Evolutionary conservation across 139 green algal genomes (phyloP).

Genomic region (Gonium pectorale): DNA sequence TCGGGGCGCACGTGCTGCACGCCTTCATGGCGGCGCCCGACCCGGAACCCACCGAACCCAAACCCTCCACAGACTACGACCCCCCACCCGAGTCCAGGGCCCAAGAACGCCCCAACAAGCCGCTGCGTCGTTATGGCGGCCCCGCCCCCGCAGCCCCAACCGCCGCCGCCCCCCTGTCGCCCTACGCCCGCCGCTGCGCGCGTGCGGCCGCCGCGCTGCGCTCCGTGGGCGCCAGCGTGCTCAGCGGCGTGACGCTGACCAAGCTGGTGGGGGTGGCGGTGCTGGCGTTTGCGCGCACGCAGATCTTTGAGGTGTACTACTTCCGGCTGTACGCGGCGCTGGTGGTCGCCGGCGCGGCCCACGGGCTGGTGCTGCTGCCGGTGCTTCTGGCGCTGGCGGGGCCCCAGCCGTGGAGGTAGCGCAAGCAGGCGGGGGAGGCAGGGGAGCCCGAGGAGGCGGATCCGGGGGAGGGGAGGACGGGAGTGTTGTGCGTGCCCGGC

Average conservation of each 20-base stretch:
- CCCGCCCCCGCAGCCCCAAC: neutral
- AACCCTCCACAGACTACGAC: too few species aligned
- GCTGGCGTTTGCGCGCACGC: slow-evolving; percentile 80
- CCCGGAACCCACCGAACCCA: too few species aligned
- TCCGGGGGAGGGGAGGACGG: too few species aligned
- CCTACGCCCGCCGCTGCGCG: neutral
- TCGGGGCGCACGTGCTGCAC: slow-evolving; percentile 86
- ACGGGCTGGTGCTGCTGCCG: slow-evolving; percentile 91
- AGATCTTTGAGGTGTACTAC: slow-evolving; percentile 73
- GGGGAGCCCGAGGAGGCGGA: too few species aligned
- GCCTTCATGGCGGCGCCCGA: slow-evolving; percentile 63
- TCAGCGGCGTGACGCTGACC: slow-evolving; percentile 89
- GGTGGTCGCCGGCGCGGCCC: slow-evolving; percentile 85
- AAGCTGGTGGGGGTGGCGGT: slow-evolving; percentile 90
- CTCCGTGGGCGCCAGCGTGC: slow-evolving; percentile 74
- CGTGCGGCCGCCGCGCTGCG: slow-evolving; percentile 23
- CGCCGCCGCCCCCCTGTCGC: neutral
- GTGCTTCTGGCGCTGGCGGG: slow-evolving; percentile 79
- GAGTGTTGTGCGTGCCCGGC: too few species aligned
- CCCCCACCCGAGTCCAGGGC: too few species aligned
- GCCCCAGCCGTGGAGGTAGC: slow-evolving; percentile 43
- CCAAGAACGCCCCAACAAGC: too few species aligned
- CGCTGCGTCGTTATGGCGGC: too few species aligned
- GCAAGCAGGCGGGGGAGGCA: too few species aligned
- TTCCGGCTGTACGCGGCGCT: slow-evolving; percentile 86